These are phyloP conservation scores for Suillus luteus DNA, from an alignment of 768 basidiomycete species.

Conservation along the genomic window DNA sequence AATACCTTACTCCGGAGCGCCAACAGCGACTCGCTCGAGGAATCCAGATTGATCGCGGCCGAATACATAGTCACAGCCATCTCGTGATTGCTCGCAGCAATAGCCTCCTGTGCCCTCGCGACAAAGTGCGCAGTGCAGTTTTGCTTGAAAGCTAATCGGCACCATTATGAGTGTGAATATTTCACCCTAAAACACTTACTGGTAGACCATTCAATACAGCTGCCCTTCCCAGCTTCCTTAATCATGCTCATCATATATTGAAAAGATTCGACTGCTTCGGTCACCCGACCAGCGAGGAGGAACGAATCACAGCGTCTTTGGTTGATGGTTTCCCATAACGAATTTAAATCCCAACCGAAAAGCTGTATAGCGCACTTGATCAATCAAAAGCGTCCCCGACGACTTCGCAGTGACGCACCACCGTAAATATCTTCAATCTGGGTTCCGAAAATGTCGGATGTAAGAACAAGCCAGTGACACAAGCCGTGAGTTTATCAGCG, in stretches of 20 bases:
- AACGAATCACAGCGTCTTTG: background rate
- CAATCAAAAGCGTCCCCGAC: background rate
- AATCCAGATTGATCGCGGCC: background rate
- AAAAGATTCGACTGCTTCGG: background rate
- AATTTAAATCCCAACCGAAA: background rate
- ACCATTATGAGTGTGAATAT: background rate
- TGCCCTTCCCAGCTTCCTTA: background rate
- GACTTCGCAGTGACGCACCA: background rate
- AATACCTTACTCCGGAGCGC: background rate
- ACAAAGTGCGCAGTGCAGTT: background rate
- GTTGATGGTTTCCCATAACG: background rate
- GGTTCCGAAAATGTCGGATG: background rate
- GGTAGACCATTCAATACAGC: background rate
- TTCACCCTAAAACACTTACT: background rate
- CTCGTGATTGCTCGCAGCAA: background rate
- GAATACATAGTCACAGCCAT: background rate
- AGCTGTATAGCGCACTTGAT: background rate
- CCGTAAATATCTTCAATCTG: constrained; percentile 1
- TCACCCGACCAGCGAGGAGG: background rate
- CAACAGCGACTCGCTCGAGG: background rate
- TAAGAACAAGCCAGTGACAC: background rate
- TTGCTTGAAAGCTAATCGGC: background rate
- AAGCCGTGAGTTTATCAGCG: background rate
- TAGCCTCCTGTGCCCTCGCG: background rate
- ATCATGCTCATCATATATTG: background rate